A percentile compares a stretch with the other conserved stretches of the same genome.
Evolutionary conservation across 208 protist species (phyloP).

Genomic region (Trypanosomatidae sp.): DNA sequence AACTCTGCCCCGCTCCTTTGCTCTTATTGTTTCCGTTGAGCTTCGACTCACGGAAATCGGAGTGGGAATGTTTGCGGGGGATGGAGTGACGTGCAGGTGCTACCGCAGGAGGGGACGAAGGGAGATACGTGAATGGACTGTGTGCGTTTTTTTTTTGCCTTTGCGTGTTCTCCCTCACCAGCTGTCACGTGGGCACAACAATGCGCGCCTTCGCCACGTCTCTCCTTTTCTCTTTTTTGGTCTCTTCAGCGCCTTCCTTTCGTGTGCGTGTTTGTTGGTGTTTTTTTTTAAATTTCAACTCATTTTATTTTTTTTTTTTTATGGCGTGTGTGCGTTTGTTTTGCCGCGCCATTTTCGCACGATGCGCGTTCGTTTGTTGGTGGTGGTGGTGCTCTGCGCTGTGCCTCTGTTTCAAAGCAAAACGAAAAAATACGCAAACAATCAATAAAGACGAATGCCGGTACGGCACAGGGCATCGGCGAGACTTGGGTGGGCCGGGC

Average conservation of each 20-base stretch:
- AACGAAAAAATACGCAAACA: not conserved
- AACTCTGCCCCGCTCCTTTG: too few species aligned
- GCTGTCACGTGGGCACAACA: not conserved
- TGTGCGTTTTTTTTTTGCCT: not conserved
- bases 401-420: not conserved
- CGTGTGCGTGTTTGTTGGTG: slow-evolving; percentile 1
- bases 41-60: not conserved
- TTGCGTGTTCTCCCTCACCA: not conserved
- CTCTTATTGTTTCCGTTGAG: too few species aligned
- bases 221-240: not conserved
- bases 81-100: too few species aligned
- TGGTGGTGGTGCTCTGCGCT: not conserved
- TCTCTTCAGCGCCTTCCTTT: not conserved
- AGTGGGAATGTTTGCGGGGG: not conserved
- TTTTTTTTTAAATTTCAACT: not conserved
- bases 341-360: slow-evolving; percentile 1
- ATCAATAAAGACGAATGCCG: not conserved
- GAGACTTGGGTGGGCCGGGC: not conserved
- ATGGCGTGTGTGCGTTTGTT: not conserved
- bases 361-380: not conserved
- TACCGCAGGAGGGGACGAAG: too few species aligned
- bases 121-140: not conserved
- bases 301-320: slow-evolving; percentile 28
- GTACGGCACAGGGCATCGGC: not conserved
- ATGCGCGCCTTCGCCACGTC: too few species aligned